These are phyloP conservation scores for Phytomonas sp. DNA, from an alignment of 208 protist species.

Conservation along the genomic window DNA sequence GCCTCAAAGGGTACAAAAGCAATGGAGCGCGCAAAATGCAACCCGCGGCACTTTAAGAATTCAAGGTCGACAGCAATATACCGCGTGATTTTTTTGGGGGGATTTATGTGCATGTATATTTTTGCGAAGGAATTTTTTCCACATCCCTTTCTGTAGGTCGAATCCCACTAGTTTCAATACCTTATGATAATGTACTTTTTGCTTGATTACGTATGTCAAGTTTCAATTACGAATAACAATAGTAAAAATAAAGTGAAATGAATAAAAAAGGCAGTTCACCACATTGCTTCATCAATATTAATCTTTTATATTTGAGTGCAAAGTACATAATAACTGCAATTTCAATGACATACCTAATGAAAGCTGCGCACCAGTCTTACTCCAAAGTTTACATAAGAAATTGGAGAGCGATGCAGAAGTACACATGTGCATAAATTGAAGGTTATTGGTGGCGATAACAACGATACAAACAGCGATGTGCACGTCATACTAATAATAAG, in stretches of 20 bases:
- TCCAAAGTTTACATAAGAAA: not conserved
- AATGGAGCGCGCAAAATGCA: conserved; percentile 29
- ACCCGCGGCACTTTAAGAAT: conserved; percentile 56
- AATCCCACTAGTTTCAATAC: not conserved
- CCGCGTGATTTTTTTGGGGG: not conserved
- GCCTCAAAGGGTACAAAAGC: conserved; percentile 57
- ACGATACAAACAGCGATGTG: not conserved
- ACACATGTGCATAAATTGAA: not conserved
- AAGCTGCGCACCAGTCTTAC: not conserved
- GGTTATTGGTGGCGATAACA: not conserved
- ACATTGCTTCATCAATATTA: not conserved
- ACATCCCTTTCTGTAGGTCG: too few relatives aligned
- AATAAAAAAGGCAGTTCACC: not conserved
- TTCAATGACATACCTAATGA: not conserved
- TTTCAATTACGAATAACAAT: not conserved
- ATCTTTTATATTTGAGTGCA: not conserved
- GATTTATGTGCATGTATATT: not conserved
- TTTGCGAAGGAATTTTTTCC: not conserved
- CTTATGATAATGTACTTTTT: not conserved
- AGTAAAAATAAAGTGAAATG: not conserved
- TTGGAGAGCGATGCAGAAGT: not conserved
- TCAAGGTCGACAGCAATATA: conserved; percentile 55
- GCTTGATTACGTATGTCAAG: not conserved
- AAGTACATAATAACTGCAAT: not conserved
- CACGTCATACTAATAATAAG: not conserved